Evolutionary conservation across 345 rosid species (phyloP).

Genomic region (Excoecaria agallocha): DNA sequence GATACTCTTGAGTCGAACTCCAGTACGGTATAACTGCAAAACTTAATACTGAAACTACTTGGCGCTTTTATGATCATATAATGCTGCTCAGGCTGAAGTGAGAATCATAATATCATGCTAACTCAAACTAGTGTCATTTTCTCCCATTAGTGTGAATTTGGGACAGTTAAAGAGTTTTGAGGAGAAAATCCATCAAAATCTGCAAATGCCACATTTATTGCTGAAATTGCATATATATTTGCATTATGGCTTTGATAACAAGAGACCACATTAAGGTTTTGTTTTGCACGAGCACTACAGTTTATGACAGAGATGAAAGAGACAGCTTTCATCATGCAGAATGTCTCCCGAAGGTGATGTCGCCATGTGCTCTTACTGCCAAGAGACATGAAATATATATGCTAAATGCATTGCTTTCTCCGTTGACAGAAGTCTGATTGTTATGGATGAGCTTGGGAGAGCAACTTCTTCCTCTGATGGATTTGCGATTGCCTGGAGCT

Average conservation of each 20-base stretch:
- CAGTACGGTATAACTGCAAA: constrained; percentile 61
- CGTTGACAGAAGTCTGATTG: constrained; percentile 67
- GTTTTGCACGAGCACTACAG: constrained; percentile 39
- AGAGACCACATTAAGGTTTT: not conserved
- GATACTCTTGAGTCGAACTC: constrained; percentile 90
- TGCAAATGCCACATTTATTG: not conserved
- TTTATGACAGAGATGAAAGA: constrained; percentile 99
- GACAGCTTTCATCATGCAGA: constrained; percentile 96
- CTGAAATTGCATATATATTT: not conserved
- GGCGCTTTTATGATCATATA: not conserved
- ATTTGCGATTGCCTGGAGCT: constrained; percentile 94
- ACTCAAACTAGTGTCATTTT: not conserved
- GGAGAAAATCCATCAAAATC: not conserved
- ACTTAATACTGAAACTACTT: not conserved
- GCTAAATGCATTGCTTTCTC: not conserved
- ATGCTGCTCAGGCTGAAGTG: not conserved
- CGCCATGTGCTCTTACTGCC: constrained; percentile 11
- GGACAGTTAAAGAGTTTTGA: not conserved
- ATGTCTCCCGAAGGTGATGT: constrained; percentile 66
- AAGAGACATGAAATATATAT: not conserved
- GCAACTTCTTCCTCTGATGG: constrained; percentile 98
- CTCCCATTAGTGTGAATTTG: not conserved
- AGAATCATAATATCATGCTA: not conserved
- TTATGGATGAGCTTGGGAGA: constrained; percentile 98
- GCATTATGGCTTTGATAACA: constrained; percentile 6